phyloP scores from a whole-genome alignment of 768 basidiomycete genomes.

The Hysterangium stoloniferum region DNA sequence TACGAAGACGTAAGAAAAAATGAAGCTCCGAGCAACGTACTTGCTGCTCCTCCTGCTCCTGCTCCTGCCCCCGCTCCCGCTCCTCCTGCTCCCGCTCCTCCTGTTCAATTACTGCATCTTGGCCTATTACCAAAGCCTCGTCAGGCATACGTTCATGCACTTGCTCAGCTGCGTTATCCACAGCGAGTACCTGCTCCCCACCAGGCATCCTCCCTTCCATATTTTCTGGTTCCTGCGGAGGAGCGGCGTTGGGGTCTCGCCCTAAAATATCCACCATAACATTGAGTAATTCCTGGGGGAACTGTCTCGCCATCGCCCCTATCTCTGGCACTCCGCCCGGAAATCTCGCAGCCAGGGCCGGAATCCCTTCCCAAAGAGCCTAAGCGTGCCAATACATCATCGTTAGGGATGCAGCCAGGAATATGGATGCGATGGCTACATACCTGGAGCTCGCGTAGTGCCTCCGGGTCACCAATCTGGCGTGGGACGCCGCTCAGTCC shows the following conservation, averaged over 20 bases:
- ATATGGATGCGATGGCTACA: not conserved
- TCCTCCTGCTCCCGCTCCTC: slow-evolving; percentile 28
- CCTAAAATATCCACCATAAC: slow-evolving; percentile 43
- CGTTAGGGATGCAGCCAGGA: slow-evolving; percentile 6
- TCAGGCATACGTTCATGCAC: slow-evolving; percentile 13
- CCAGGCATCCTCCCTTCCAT: slow-evolving; percentile 38
- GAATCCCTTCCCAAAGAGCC: slow-evolving; percentile 52
- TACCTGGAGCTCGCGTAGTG: slow-evolving; percentile 58
- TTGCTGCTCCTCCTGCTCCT: slow-evolving; percentile 38
- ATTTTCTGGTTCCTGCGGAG: slow-evolving; percentile 26
- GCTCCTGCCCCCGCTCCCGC: slow-evolving; percentile 29
- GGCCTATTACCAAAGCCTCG: slow-evolving; percentile 14
- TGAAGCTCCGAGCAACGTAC: slow-evolving; percentile 28
- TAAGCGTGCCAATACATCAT: slow-evolving; percentile 14
- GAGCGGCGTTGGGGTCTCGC: slow-evolving; percentile 26
- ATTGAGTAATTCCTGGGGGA: slow-evolving; percentile 44
- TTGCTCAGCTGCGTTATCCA: slow-evolving; percentile 14
- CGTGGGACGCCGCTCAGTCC: slow-evolving; percentile 22
- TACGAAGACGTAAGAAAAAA: not conserved
- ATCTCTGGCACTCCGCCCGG: slow-evolving; percentile 63
- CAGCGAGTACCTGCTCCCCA: slow-evolving; percentile 20
- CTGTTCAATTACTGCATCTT: slow-evolving; percentile 31
- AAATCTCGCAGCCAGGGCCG: slow-evolving; percentile 46
- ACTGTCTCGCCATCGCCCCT: slow-evolving; percentile 40
- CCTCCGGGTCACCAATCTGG: too few species aligned